A percentile compares a stretch with the other conserved stretches of the same genome.
Conservation (phyloP, 2,329 filamentous ascomycete species). For the Diaporthe citri region DNA sequence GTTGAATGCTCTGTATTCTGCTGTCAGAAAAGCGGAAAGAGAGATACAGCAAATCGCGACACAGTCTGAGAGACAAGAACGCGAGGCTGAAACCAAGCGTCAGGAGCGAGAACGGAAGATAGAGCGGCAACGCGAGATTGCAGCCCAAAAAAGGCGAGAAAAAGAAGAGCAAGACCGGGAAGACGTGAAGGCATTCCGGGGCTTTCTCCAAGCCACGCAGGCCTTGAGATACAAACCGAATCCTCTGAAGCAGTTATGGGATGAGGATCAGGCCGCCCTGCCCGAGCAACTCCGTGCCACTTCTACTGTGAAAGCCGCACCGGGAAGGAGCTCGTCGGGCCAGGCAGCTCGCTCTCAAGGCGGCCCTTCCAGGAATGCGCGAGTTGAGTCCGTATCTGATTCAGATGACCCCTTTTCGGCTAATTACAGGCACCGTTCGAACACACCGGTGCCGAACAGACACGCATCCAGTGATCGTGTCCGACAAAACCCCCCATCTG, state of each 20-base stretch:
- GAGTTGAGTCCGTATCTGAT: neutral
- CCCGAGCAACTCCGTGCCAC: neutral
- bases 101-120: neutral
- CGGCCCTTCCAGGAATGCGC: neutral
- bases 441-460: neutral
- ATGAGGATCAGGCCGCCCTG: neutral
- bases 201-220: neutral
- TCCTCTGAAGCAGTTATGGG: conserved; percentile 21
- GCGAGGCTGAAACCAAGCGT: neutral
- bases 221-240: conserved; percentile 5
- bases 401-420: neutral
- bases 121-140: neutral
- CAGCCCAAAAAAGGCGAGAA: conserved; percentile 2
- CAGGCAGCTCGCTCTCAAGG: neutral
- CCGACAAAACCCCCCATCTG: neutral
- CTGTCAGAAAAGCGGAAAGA: conserved; percentile 15
- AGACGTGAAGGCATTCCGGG: neutral
- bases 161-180: neutral
- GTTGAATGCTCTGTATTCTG: conserved; percentile 2
- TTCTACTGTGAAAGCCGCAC: neutral
- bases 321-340: neutral
- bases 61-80: neutral
- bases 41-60: neutral
- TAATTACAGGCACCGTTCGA: neutral
- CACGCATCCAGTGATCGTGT: neutral